phyloP scores from a whole-genome alignment of 768 basidiomycete species.

The Tulasnella sp. region DNA sequence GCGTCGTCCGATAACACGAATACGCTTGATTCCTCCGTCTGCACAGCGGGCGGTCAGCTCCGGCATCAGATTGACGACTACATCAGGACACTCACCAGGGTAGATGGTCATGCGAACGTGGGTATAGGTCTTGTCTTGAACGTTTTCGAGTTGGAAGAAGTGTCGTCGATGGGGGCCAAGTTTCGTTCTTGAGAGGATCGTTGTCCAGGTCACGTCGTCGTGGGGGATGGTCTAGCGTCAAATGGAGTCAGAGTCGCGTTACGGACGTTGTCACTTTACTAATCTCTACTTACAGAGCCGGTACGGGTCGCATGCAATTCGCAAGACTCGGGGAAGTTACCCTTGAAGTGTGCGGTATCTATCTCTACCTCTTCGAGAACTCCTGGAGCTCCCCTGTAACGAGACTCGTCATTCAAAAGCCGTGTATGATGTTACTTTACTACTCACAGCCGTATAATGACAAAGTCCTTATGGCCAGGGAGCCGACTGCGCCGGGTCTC shows the following conservation, averaged over 20 bases:
- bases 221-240: not conserved
- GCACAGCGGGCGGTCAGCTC: not conserved
- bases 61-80: not conserved
- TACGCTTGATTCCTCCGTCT: conserved; percentile 91
- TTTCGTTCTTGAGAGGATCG: conserved; percentile 65
- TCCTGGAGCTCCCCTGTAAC: conserved; percentile 60
- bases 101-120: conserved; percentile 85
- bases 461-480: conserved; percentile 84
- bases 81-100: conserved; percentile 41
- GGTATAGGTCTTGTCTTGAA: conserved; percentile 51
- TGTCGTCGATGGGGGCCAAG: conserved; percentile 87
- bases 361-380: conserved; percentile 69
- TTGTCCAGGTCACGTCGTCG: conserved; percentile 49
- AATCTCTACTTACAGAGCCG: conserved; percentile 30
- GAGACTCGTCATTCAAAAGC: not conserved
- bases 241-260: not conserved
- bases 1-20: conserved; percentile 69
- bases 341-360: conserved; percentile 93
- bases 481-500: conserved; percentile 85
- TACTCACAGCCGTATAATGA: conserved; percentile 75
- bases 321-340: conserved; percentile 87
- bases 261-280: too few relatives aligned
- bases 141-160: conserved; percentile 73
- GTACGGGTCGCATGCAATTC: conserved; percentile 57
- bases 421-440: not conserved